Evolutionary conservation across 2,329 filamentous ascomycete genomes (phyloP), one percentile per base, ranked within the genome.

Genomic region (Teratosphaeria epicoccoides): DNA sequence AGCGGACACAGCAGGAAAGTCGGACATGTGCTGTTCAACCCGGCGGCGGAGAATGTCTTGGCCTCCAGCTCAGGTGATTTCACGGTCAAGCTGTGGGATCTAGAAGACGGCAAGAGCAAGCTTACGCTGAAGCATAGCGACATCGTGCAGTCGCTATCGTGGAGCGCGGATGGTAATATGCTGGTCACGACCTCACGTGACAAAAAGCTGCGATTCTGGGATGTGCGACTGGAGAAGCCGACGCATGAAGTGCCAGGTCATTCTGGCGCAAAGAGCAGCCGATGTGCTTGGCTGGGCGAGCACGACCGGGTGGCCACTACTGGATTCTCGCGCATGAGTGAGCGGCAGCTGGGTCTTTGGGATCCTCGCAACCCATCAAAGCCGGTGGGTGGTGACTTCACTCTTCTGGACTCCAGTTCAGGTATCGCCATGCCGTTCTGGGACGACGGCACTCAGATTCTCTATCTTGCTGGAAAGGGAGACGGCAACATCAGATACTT

Each of bases 381-480:
- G 63, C 93, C 93, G 47, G 85, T 97, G 63, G 89, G 88, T 48
- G 90, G 89, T 14, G 59, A 63, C 51, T 96, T 96, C 73, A 84
- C 81, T 63, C 86, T 87, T 61, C 79, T 98, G 47, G 93, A 98
- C 72, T 94, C 88, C 46, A 95, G 95, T 64, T 96, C 91, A 45
- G 93, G 93, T 68, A 90, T 98, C 54, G 95, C 89, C 78, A 96
- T 98, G 88, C 93, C 93, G 26, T 97, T 98, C 80, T 98, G 93
- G 93, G 93, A 98, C 68, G 91, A 97, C 55, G 88, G 90, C 55
- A 95, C 88, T 49, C 89, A 93, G 73, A 94, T 88, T 68, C 76
- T 98, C 65, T 98, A 96, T 72, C 80, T 98, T 66, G 93, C 93
- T 63, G 93, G 93, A 68, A 97, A 97, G 76, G 93, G 91, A 71